Conservation (phyloP, 257 asterid species). For the Gentiana dahurica region DNA sequence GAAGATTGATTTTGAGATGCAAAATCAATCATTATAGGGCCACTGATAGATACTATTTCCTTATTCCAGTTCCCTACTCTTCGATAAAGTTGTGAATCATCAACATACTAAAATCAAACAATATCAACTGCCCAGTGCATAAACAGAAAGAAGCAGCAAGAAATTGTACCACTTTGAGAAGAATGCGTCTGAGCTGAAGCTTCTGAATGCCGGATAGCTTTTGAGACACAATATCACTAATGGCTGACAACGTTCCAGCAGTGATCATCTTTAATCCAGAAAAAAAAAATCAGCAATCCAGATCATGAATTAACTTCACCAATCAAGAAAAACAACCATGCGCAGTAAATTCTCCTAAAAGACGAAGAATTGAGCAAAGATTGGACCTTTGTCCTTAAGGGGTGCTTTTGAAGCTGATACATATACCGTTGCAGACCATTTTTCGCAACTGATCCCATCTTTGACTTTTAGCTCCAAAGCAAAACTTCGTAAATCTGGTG, state of each 20-base stretch:
- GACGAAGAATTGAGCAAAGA: conserved; percentile 8
- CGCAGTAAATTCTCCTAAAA: conserved; percentile 3
- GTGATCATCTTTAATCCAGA: conserved; percentile 47
- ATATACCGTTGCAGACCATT: conserved; percentile 63
- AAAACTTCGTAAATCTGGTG: no score
- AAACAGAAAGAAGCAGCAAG: neutral
- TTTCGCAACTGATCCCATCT: conserved; percentile 69
- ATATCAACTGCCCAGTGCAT: neutral
- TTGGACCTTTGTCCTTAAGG: conserved; percentile 75
- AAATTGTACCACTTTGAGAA: conserved; percentile 73
- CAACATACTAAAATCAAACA: neutral
- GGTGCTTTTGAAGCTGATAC: conserved; percentile 68
- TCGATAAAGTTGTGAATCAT: neutral
- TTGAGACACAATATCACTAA: conserved; percentile 74
- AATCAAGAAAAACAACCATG: neutral
- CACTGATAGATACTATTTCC: neutral
- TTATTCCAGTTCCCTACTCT: neutral
- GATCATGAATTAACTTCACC: neutral
- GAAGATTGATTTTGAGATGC: no score
- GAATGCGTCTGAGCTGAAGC: conserved; percentile 77
- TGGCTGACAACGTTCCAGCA: conserved; percentile 74
- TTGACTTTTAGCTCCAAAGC: no score
- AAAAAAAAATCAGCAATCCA: conserved; percentile 3
- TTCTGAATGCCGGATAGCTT: conserved; percentile 78
- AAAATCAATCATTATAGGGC: neutral